Conservation (phyloP, 495 filamentous ascomycete species). For the Aspergillus affinis region DNA sequence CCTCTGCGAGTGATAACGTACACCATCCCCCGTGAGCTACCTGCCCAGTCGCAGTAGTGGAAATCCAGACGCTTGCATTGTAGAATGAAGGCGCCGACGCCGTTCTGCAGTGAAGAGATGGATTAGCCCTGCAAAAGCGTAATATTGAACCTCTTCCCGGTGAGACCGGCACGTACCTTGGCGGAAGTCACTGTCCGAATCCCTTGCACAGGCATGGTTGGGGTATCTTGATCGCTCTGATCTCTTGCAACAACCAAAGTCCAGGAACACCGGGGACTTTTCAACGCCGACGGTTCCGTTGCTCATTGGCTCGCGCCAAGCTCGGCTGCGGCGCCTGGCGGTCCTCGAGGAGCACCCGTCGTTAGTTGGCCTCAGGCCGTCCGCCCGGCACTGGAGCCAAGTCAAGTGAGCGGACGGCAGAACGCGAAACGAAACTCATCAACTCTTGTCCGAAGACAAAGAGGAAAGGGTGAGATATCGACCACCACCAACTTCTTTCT, state of each 20-base stretch:
- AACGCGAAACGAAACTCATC: background rate
- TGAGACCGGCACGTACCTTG: constrained; percentile 30
- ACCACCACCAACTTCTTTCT: background rate
- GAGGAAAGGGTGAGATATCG: too few relatives aligned
- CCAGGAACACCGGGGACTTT: constrained; percentile 20
- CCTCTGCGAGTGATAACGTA: constrained; percentile 43
- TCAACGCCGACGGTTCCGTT: constrained; percentile 9
- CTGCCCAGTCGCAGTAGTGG: constrained; percentile 94
- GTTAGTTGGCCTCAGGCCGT: background rate
- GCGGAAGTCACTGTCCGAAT: constrained; percentile 43
- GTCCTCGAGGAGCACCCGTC: constrained; percentile 5
- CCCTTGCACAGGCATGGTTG: constrained; percentile 69
- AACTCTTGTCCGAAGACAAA: background rate
- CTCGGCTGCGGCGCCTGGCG: constrained; percentile 22
- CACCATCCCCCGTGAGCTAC: constrained; percentile 94
- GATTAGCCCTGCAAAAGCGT: constrained; percentile 3
- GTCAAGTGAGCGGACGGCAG: background rate
- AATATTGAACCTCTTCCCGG: background rate
- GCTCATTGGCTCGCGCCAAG: constrained; percentile 28
- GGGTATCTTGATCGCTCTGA: constrained; percentile 15
- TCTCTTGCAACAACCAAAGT: constrained; percentile 4
- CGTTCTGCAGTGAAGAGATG: constrained; percentile 62
- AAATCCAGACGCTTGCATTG: constrained; percentile 95
- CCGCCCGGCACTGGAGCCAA: too few relatives aligned
- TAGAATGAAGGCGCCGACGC: constrained; percentile 92